Base-by-base conservation (phyloP, 495 filamentous ascomycete species). In the Penicillium canescens region DNA sequence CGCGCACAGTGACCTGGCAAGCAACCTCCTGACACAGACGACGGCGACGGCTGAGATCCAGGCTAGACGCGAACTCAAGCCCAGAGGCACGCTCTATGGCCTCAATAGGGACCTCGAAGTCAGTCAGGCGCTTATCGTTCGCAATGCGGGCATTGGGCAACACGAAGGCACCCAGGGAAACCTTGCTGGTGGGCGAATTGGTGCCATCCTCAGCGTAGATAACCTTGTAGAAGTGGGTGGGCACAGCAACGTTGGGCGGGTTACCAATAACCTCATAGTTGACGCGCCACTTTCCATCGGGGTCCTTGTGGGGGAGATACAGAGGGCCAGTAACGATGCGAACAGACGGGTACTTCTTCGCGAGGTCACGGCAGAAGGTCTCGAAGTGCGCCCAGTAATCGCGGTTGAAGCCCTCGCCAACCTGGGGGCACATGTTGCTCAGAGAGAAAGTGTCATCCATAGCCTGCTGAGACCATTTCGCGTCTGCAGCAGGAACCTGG, bases 371-470 rank as follows among this genome's bases (percentile, higher is more conserved):
- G 71, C 95, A 96, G 70, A 98, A 98, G 60, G 96, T 91, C 72
- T 98, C 94, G 62, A 98, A 92, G 66, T 98, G 95, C 46, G 95
- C 86, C 94, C 94, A 98, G 83, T 98, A 96, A 72, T 98, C 94
- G 16, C 94, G 80, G 72, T 98, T 98, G 77, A 98, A 98, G 26
- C 94, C 94, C 66, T 94, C 89, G 45, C 94, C 94, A 3, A 98
- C 93, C 71, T 98, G 94, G 14, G 94, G 94, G 60, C 90, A 96
- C 92, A 98, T 98, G 74, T 98, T 98, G 65, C 78, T 87, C 37
- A 98, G 82, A 58, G 79, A 82, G 65, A 98, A 98, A 2, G 94
- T 98, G 42, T 86, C 90, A 73, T 98, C 86, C 87, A 98, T 93
- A 14, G 95, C 94, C 13, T 81, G 68, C 67, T 98, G 94, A 36